A percentile compares a stretch with the other conserved stretches of the same genome.
phyloP scores from a whole-genome alignment of 2,329 filamentous ascomycete species.

The Westerdykella ornata region DNA sequence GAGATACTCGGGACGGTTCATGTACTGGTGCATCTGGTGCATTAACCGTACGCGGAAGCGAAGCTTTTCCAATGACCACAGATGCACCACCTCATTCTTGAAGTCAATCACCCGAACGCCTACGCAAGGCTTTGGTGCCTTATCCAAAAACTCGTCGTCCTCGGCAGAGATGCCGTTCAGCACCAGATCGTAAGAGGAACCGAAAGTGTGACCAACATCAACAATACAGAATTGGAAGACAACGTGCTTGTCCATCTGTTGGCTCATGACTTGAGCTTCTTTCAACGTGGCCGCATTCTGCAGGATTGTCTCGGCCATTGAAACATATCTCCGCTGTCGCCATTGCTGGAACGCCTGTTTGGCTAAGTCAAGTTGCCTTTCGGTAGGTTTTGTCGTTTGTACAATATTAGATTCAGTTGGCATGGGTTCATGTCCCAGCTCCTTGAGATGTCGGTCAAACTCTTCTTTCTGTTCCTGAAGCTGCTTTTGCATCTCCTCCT shows the following conservation, averaged over 20 bases:
- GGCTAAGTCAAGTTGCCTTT: slow-evolving; percentile 65
- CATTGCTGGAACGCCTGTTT: slow-evolving; percentile 64
- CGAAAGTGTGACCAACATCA: slow-evolving; percentile 78
- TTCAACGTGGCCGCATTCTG: slow-evolving; percentile 84
- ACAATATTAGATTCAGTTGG: slow-evolving; percentile 42
- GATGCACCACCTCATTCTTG: slow-evolving; percentile 72
- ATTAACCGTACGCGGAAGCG: slow-evolving; percentile 81
- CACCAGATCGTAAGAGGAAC: slow-evolving; percentile 94
- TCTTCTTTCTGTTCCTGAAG: slow-evolving; percentile 74
- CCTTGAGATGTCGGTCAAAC: slow-evolving; percentile 77
- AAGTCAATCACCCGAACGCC: slow-evolving; percentile 88
- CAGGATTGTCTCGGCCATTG: slow-evolving; percentile 86
- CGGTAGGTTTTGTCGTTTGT: slow-evolving; percentile 47
- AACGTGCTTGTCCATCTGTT: slow-evolving; percentile 86
- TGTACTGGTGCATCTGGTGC: slow-evolving; percentile 94
- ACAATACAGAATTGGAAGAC: slow-evolving; percentile 93
- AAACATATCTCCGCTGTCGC: slow-evolving; percentile 78
- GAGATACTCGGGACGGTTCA: slow-evolving; percentile 89
- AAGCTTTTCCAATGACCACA: slow-evolving; percentile 93
- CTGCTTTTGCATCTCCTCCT: slow-evolving; percentile 83
- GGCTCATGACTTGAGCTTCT: slow-evolving; percentile 96
- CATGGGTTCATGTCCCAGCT: slow-evolving; percentile 47
- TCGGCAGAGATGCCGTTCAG: slow-evolving; percentile 84
- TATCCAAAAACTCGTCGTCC: slow-evolving; percentile 75
- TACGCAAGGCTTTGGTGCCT: slow-evolving; percentile 80